Evolutionary conservation across 179 eudicot genomes (phyloP), one percentile per base, ranked within the genome.

Genomic region (Spinacia oleracea): DNA sequence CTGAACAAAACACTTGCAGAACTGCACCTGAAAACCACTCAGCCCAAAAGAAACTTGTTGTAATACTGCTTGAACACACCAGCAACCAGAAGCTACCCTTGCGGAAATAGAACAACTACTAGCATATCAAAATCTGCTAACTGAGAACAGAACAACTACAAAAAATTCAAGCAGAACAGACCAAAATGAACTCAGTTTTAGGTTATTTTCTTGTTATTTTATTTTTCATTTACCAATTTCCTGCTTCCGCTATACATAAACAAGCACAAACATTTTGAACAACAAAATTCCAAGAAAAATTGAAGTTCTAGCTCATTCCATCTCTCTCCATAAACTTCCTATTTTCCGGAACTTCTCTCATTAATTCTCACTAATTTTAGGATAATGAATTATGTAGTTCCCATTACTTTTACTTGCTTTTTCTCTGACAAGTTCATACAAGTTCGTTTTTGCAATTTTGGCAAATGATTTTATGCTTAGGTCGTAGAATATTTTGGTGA

Each of bases 241-340:
- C 60, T 23, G 10, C 68, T 15, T 6, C n/a, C 60, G 65, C 0
- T 43, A 9, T 32, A 64, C 64, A 50, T 8, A 67, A 21, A 64
- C 4, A 40, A 1, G 16, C n/a, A 32, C 27, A 31, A 35, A 16
- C 60, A 53, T 65, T 80, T 73, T 29, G 10, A 50, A 46, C 29
- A 6, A 62, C 20, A 42, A 48, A 18, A n/a, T 62, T 60, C 34
- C 35, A 42, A 71, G 29, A 7, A 38, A 4, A 6, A 4, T 55
- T 4, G 4, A 21, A 20, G 4, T 68, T 78, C 67, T 31, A n/a
- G 60, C 43, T 9, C 27, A 42, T 60, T 58, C 31, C 14, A 53
- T 55, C 50, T 74, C 79, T 82, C 46, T 74, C 82, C 64, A 68
- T 70, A 73, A 78, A 67, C 20, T 53, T 67, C 78, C 70, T 25